These are phyloP conservation scores for Suillus ampliporus DNA, from an alignment of 768 basidiomycete species.

Conservation along the genomic window DNA sequence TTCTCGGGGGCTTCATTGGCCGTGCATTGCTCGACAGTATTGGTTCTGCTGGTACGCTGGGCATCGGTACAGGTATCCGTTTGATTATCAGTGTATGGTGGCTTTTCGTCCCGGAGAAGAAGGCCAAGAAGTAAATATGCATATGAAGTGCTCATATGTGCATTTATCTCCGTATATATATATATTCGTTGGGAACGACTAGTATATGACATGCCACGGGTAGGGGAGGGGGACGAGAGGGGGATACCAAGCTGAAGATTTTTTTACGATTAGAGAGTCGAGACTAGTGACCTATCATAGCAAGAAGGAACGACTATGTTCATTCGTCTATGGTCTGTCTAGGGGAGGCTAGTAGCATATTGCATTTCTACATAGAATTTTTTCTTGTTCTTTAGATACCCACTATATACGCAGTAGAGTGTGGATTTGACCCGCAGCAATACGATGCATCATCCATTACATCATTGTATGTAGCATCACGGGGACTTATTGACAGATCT, in stretches of 20 bases:
- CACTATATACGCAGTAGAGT: too few species aligned
- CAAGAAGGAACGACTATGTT: too few species aligned
- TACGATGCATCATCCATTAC: too few species aligned
- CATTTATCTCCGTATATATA: background rate
- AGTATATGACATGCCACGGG: background rate
- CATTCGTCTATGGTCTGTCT: too few species aligned
- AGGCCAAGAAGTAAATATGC: conserved; percentile 7
- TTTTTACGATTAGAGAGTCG: background rate
- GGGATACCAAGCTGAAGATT: background rate
- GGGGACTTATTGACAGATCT: too few species aligned
- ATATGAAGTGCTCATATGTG: background rate
- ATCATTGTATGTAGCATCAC: too few species aligned
- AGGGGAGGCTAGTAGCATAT: too few species aligned
- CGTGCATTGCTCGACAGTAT: conserved; percentile 63
- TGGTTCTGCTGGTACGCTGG: conserved; percentile 69
- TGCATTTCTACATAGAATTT: background rate
- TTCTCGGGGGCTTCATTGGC: conserved; percentile 75
- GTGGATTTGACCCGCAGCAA: too few species aligned
- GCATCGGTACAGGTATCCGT: conserved; percentile 66
- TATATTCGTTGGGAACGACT: background rate
- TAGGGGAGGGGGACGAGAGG: background rate
- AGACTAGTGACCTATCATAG: too few species aligned
- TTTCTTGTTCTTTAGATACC: background rate
- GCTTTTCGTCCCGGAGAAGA: conserved; percentile 59
- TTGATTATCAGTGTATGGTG: conserved; percentile 66